A percentile compares a stretch with the other conserved stretches of the same genome.
phyloP scores from a whole-genome alignment of 495 filamentous ascomycete genomes.

The Podospora conica region DNA sequence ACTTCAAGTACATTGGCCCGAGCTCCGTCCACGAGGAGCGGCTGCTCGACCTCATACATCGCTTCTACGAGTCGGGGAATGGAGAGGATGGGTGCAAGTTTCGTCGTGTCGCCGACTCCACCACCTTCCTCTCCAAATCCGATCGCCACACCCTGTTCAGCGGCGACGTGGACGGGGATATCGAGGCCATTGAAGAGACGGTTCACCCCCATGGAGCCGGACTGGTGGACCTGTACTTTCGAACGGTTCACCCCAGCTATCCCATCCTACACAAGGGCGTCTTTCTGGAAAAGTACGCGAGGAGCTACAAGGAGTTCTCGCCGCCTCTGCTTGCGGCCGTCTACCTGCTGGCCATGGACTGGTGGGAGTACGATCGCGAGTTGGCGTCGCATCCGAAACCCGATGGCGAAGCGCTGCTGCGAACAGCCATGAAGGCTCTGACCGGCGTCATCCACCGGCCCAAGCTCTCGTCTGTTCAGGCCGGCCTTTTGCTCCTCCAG shows the following conservation, averaged over 20 bases:
- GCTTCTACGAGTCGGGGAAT: conserved; percentile 28
- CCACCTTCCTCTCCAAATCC: conserved; percentile 59
- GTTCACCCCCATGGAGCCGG: conserved; percentile 63
- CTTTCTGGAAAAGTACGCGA: conserved; percentile 63
- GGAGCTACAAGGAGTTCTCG: conserved; percentile 57
- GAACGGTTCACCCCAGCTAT: conserved; percentile 67
- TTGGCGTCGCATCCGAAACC: conserved; percentile 49
- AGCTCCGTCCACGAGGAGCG: conserved; percentile 49
- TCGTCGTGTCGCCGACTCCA: conserved; percentile 56
- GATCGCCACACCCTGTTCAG: conserved; percentile 40
- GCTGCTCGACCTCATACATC: conserved; percentile 43
- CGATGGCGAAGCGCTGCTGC: conserved; percentile 57
- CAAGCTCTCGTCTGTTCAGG: conserved; percentile 71
- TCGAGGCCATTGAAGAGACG: conserved; percentile 60
- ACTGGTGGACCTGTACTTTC: conserved; percentile 67
- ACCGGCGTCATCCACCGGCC: conserved; percentile 59
- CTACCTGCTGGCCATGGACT: conserved; percentile 69
- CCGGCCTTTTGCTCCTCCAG: conserved; percentile 68
- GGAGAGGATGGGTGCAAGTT: conserved; percentile 42
- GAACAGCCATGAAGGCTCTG: conserved; percentile 57
- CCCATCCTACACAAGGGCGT: conserved; percentile 70
- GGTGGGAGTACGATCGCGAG: conserved; percentile 56
- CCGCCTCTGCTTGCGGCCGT: conserved; percentile 68
- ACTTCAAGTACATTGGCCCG: conserved; percentile 38
- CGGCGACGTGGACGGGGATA: conserved; percentile 43